Conservation (phyloP, 805 yeast species). For the Ogataea saltuana region DNA sequence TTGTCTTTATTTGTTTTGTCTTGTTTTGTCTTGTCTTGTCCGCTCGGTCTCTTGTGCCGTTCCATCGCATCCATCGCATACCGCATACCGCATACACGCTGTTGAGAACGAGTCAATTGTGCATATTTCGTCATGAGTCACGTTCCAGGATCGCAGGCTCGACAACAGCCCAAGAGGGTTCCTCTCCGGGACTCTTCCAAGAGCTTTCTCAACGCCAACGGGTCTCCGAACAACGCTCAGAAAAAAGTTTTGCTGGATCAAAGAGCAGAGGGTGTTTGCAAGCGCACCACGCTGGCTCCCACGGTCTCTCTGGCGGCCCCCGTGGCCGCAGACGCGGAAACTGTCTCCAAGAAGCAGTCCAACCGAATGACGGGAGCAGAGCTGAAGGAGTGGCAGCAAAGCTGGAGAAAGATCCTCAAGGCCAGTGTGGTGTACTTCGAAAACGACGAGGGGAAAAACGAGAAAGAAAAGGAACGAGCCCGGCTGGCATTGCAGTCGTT, state of each 20-base stretch:
- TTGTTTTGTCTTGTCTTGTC: constrained; percentile 5
- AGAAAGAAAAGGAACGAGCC: constrained; percentile 38
- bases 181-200: constrained; percentile 35
- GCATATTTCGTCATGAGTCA: constrained; percentile 17
- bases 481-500: constrained; percentile 39
- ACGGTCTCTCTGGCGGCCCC: constrained; percentile 4
- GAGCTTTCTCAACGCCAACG: constrained; percentile 25
- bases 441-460: constrained; percentile 37
- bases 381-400: constrained; percentile 55
- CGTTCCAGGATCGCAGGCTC: constrained; percentile 9
- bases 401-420: constrained; percentile 60
- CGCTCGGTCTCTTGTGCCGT: neutral
- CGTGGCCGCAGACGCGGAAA: constrained; percentile 7
- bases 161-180: constrained; percentile 19
- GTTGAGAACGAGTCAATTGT: neutral
- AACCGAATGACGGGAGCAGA: constrained; percentile 40
- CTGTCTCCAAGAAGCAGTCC: constrained; percentile 15
- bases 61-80: too few species aligned
- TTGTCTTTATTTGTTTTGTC: neutral
- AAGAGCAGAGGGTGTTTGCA: constrained; percentile 21
- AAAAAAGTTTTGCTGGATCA: constrained; percentile 24
- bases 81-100: neutral
- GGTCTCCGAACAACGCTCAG: constrained; percentile 21
- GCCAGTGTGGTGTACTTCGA: constrained; percentile 61
- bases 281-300: constrained; percentile 10